phyloP scores from a whole-genome alignment of 2,329 filamentous ascomycete species.

The Madurella mycetomatis region DNA sequence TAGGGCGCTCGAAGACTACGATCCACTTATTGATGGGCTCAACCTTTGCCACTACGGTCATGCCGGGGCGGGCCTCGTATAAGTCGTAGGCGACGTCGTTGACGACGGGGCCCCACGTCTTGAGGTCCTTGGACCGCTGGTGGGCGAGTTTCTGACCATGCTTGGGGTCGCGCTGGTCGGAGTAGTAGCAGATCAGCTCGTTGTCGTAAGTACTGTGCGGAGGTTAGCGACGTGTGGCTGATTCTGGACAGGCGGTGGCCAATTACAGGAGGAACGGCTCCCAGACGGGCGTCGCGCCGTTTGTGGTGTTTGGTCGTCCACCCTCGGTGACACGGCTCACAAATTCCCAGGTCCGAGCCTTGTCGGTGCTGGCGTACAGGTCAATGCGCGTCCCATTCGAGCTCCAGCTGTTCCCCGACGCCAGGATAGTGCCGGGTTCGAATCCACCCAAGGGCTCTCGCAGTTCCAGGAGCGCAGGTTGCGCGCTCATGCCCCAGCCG shows the following conservation, averaged over 20 bases:
- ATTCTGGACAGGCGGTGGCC: no score
- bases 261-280: slow-evolving; percentile 58
- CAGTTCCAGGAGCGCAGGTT: slow-evolving; percentile 63
- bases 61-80: slow-evolving; percentile 62
- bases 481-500: slow-evolving; percentile 62
- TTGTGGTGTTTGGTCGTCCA: slow-evolving; percentile 55
- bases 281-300: slow-evolving; percentile 66
- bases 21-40: slow-evolving; percentile 24
- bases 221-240: neutral
- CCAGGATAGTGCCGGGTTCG: slow-evolving; percentile 57
- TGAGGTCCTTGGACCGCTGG: slow-evolving; percentile 56
- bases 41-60: slow-evolving; percentile 46
- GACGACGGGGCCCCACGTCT: slow-evolving; percentile 54
- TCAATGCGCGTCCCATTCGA: slow-evolving; percentile 64
- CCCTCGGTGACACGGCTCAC: slow-evolving; percentile 61
- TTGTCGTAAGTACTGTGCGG: slow-evolving; percentile 47
- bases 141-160: slow-evolving; percentile 68
- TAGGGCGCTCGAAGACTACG: slow-evolving; percentile 32
- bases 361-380: slow-evolving; percentile 60
- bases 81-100: slow-evolving; percentile 60
- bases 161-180: slow-evolving; percentile 62
- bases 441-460: slow-evolving; percentile 53
- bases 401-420: slow-evolving; percentile 56
- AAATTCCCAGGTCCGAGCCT: slow-evolving; percentile 60
- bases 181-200: slow-evolving; percentile 63